phyloP scores from a whole-genome alignment of 164 flowering plant genomes.

The Magnolia kwangsiensis region DNA sequence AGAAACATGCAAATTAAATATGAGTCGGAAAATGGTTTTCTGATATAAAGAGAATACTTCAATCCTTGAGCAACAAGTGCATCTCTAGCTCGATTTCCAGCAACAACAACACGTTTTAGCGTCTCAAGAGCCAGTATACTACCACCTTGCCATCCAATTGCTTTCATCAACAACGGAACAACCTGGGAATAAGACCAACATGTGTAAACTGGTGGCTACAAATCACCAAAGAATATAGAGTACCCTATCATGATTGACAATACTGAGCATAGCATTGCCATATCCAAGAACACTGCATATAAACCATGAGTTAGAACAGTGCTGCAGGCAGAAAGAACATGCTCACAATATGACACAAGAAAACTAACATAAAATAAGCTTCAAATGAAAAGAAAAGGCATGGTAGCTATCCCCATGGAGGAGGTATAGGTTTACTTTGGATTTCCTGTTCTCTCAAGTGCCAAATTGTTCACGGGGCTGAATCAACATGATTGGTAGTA shows the following conservation, averaged over 20 bases:
- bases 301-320: too few species aligned
- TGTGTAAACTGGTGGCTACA: background rate
- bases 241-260: background rate
- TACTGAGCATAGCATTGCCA: background rate
- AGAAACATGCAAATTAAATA: too few species aligned
- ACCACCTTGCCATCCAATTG: constrained; percentile 99
- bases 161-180: constrained; percentile 98
- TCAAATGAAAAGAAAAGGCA: background rate
- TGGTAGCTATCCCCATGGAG: background rate
- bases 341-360: background rate
- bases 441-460: background rate
- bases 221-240: background rate
- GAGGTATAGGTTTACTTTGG: background rate
- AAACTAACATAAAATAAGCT: background rate
- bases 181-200: constrained; percentile 49
- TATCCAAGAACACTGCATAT: background rate
- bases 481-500: background rate
- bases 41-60: constrained; percentile 36
- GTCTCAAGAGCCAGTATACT: constrained; percentile 98
- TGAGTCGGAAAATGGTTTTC: too few species aligned
- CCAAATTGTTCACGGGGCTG: background rate
- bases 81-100: constrained; percentile 98
- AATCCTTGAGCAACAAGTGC: constrained; percentile 99
- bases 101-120: constrained; percentile 94
- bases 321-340: background rate